phyloP scores from a whole-genome alignment of 805 yeast species.

The Ogataea pini region DNA sequence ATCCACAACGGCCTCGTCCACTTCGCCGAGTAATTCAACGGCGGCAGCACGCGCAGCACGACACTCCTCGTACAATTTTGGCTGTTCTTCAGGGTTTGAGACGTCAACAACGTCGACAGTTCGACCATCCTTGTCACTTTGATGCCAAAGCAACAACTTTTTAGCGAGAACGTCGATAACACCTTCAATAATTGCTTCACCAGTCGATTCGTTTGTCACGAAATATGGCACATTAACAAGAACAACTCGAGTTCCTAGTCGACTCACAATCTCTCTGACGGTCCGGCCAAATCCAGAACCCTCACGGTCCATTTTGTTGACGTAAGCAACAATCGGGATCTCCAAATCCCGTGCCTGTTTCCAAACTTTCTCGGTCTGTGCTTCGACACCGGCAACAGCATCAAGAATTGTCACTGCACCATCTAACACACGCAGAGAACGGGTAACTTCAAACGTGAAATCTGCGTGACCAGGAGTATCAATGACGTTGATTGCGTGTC shows the following conservation, averaged over 20 bases:
- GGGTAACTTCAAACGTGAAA: conserved; percentile 89
- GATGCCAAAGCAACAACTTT: conserved; percentile 55
- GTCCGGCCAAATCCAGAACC: conserved; percentile 96
- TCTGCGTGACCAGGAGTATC: conserved; percentile 99
- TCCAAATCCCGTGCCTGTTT: conserved; percentile 66
- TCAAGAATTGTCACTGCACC: conserved; percentile 93
- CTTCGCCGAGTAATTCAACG: conserved; percentile 81
- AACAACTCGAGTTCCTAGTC: conserved; percentile 72
- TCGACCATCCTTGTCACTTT: conserved; percentile 45
- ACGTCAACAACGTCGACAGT: conserved; percentile 49
- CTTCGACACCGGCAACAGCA: conserved; percentile 97
- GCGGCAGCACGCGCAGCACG: conserved; percentile 65
- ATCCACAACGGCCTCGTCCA: conserved; percentile 76
- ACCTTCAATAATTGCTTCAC: conserved; percentile 55
- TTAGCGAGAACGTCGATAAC: conserved; percentile 73
- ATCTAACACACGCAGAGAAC: conserved; percentile 88
- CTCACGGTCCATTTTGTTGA: conserved; percentile 94
- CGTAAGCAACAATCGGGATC: conserved; percentile 77
- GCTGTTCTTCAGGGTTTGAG: conserved; percentile 31
- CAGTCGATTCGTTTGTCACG: conserved; percentile 39
- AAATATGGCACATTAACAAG: conserved; percentile 80
- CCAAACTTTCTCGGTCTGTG: conserved; percentile 98
- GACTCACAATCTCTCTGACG: conserved; percentile 76
- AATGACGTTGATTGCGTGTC: conserved; percentile 74
- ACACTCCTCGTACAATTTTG: conserved; percentile 49